These are phyloP conservation scores for Nemophila menziesii DNA, from an alignment of 257 asterid genomes.

Conservation along the genomic window DNA sequence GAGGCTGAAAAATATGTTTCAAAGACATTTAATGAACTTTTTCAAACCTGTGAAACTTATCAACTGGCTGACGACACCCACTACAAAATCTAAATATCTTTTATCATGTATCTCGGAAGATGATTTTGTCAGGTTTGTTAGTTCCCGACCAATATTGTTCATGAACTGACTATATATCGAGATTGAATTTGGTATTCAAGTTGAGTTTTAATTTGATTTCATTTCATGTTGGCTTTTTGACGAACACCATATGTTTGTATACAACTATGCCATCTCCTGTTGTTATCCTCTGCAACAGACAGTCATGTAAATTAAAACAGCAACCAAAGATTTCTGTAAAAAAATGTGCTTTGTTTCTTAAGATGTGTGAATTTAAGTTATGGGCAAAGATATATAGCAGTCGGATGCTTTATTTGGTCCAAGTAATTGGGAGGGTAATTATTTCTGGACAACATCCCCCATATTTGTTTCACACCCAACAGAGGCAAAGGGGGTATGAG, in stretches of 20 bases:
- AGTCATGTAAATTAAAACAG: not conserved
- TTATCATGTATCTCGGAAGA: not conserved
- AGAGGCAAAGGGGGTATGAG: too few relatives aligned
- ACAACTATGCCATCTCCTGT: not conserved
- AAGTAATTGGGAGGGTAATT: slow-evolving; percentile 1
- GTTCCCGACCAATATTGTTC: not conserved
- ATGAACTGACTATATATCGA: not conserved
- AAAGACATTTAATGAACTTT: too few relatives aligned
- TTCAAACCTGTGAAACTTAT: too few relatives aligned
- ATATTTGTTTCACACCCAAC: too few relatives aligned
- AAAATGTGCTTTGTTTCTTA: too few relatives aligned
- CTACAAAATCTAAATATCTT: not conserved
- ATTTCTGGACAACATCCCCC: too few relatives aligned
- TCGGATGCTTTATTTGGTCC: not conserved
- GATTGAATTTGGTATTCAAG: too few relatives aligned
- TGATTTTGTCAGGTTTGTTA: not conserved
- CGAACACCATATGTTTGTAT: not conserved
- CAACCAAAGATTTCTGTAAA: not conserved
- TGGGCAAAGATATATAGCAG: not conserved
- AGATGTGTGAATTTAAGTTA: not conserved
- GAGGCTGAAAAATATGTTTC: too few relatives aligned
- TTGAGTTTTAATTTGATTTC: not conserved
- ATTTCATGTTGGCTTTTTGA: slow-evolving; percentile 3
- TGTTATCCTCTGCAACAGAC: not conserved
- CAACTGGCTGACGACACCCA: too few relatives aligned